These are phyloP conservation scores for Malus fusca DNA, from an alignment of 306 rosid genomes.

Conservation along the genomic window DNA sequence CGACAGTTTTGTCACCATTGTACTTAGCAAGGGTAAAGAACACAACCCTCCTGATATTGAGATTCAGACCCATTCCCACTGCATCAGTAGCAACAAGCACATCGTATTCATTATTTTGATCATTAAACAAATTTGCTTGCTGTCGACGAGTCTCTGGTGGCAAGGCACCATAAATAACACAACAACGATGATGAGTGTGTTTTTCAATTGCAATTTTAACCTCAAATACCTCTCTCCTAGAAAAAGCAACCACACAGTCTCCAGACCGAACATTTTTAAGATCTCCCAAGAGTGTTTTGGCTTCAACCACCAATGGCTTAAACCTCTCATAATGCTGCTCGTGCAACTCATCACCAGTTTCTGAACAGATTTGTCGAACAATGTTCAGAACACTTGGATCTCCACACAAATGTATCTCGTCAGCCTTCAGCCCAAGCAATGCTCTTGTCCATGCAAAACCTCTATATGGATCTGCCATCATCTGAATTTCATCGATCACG, in stretches of 20 bases:
- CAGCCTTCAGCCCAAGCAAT: slow-evolving; percentile 84
- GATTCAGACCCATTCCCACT: slow-evolving; percentile 95
- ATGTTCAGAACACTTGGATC: slow-evolving; percentile 82
- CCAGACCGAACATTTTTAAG: slow-evolving; percentile 69
- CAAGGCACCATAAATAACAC: slow-evolving; percentile 87
- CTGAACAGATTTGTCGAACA: slow-evolving; percentile 59
- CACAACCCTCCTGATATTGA: slow-evolving; percentile 84
- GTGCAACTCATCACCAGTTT: slow-evolving; percentile 71
- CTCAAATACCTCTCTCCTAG: slow-evolving; percentile 94
- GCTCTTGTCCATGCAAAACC: slow-evolving; percentile 92
- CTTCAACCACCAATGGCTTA: slow-evolving; percentile 90
- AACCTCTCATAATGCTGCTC: slow-evolving; percentile 83
- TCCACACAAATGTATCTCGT: slow-evolving; percentile 80
- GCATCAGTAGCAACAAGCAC: slow-evolving; percentile 96
- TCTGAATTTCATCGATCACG: slow-evolving; percentile 82
- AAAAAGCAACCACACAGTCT: slow-evolving; percentile 94
- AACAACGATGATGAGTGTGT: slow-evolving; percentile 65
- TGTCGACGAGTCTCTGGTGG: slow-evolving; percentile 91
- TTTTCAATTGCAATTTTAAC: slow-evolving; percentile 78
- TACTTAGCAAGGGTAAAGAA: slow-evolving; percentile 70
- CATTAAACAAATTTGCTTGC: slow-evolving; percentile 81
- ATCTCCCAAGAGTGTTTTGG: slow-evolving; percentile 79
- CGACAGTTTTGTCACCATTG: slow-evolving; percentile 75
- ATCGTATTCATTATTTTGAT: slow-evolving; percentile 65
- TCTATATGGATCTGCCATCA: slow-evolving; percentile 68